Evolutionary conservation across 129 eudicot genomes (phyloP).

Genomic region (Flaveria trinervia): DNA sequence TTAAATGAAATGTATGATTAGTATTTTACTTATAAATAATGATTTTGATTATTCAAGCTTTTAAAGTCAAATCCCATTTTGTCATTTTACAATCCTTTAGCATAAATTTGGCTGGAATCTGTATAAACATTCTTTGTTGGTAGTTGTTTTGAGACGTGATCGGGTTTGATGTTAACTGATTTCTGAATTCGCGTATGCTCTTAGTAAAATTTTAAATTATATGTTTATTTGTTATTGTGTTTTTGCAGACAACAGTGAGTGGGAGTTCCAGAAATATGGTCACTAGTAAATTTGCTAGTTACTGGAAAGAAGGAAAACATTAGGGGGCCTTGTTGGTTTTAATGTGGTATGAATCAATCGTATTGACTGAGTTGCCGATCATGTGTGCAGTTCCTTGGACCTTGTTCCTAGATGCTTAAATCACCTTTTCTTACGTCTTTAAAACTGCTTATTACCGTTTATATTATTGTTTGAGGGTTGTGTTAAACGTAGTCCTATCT

Average conservation of each 20-base stretch:
- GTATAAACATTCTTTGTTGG: neutral
- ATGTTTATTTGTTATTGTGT: neutral
- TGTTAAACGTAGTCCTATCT: too few relatives aligned
- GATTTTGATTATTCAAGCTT: neutral
- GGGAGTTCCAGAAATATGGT: slow-evolving; percentile 90
- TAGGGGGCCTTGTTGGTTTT: neutral
- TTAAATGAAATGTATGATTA: too few relatives aligned
- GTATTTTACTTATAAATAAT: neutral
- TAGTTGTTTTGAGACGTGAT: neutral
- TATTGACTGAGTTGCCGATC: slow-evolving; percentile 2
- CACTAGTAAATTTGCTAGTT: slow-evolving; percentile 36
- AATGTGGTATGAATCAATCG: slow-evolving; percentile 1
- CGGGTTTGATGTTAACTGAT: too few relatives aligned
- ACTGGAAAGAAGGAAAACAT: slow-evolving; percentile 7
- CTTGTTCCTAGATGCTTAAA: neutral
- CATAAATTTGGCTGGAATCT: neutral
- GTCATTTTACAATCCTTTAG: neutral
- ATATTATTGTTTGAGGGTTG: neutral
- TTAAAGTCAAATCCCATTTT: neutral
- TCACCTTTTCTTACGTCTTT: neutral
- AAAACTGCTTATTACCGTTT: neutral
- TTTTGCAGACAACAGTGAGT: slow-evolving; percentile 69
- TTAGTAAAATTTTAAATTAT: neutral
- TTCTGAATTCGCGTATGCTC: too few relatives aligned
- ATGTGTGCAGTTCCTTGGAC: slow-evolving; percentile 14